Base-by-base conservation (phyloP, 192 early-diverging fungal species). In the Coemansia sp. region DNA sequence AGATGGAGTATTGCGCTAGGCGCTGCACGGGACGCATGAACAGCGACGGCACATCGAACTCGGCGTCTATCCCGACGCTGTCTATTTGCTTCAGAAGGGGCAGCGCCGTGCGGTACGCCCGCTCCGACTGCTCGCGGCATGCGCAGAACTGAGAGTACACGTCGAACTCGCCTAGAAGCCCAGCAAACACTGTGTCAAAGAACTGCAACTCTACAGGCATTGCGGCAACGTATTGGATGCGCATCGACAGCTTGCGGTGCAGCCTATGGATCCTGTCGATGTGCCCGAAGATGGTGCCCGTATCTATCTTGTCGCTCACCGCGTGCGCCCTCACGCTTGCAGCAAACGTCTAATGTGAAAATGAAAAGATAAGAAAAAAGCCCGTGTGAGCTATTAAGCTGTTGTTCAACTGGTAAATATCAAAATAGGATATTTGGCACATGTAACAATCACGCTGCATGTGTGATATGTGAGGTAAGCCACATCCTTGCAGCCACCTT, bases 1-100 rank as follows among this genome's bases (percentile, higher is more conserved):
- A 11, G 0, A 81, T 61, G 49, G 79, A 73, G 61, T 81, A 81
- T 64, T 81, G 79, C 10, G 79, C 79, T 42, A 81, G 64, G 9
- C 79, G 66, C 70, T 81, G 79, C 33, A 81, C 67, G 15, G 79
- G 79, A 10, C 79, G 69, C 66, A 81, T 75, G 35, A 81, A 64
- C 59, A 81, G 58, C 45, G 79, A 52, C n/a, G 67, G 64, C 6
- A 73, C 60, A 56, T 81, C 74, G 36, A 76, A 64, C 48, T 58
- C 64, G 2, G 74, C 50, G 33, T 76, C 74, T 5, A 67, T 25
- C 22, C 49, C 23, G 13, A 3, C 2, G 22, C 49, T 9, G 22
- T 52, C 49, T 34, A 70, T 40, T 42, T 63, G 69, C 61, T 38
- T 42, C 34, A 68, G 59, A 32, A 61, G 35, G 9, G 73, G 69